Conservation (phyloP, 1,284 basidiomycete species). For the Ceratobasidium papillatum region DNA sequence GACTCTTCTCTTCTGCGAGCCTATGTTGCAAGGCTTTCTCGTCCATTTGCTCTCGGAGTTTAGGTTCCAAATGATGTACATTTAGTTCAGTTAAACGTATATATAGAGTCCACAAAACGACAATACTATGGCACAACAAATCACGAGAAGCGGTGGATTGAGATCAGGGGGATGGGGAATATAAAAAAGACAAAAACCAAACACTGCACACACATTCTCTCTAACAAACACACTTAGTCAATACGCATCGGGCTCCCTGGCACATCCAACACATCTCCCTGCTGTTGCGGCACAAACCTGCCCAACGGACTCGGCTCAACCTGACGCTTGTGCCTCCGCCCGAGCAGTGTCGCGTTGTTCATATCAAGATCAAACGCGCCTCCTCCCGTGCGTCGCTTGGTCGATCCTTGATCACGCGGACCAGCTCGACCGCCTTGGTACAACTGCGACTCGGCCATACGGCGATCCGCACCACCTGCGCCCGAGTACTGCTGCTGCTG, state of each 20-base stretch:
- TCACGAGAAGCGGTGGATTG: neutral
- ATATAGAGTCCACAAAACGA: conserved; percentile 18
- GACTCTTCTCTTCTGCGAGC: neutral
- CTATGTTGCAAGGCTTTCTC: neutral
- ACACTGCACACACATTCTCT: neutral
- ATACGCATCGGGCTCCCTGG: conserved; percentile 38
- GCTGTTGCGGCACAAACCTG: conserved; percentile 25
- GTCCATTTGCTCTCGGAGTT: neutral
- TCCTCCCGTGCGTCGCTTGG: conserved; percentile 51
- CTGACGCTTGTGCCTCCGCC: conserved; percentile 64
- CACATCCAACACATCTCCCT: conserved; percentile 18
- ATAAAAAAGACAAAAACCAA: neutral
- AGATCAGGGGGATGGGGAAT: neutral
- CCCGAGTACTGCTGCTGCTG: conserved; percentile 50
- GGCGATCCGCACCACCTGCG: conserved; percentile 56
- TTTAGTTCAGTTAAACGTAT: conserved; percentile 18
- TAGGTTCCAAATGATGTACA: conserved; percentile 7
- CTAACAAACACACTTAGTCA: too few species aligned
- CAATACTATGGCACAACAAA: conserved; percentile 19
- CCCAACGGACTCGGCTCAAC: conserved; percentile 54
- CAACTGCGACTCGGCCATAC: conserved; percentile 54
- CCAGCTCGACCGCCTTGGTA: conserved; percentile 78
- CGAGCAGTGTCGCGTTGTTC: conserved; percentile 83
- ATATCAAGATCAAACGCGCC: conserved; percentile 82
- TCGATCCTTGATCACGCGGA: conserved; percentile 64